These are phyloP conservation scores for Geranium incanum DNA, from an alignment of 441 rosid genomes.

Conservation along the genomic window DNA sequence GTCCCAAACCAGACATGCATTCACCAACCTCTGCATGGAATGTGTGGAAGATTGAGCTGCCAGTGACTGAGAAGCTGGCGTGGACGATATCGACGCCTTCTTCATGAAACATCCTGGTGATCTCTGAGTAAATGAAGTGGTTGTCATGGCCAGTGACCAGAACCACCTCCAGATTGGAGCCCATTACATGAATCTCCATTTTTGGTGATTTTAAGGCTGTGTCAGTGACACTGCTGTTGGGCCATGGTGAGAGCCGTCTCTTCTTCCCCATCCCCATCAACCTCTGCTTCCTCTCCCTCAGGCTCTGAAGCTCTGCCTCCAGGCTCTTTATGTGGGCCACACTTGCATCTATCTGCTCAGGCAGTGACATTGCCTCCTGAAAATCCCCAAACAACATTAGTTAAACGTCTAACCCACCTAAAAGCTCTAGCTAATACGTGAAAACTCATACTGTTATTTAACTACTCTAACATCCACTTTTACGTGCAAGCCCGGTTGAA, in stretches of 20 bases:
- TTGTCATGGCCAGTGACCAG: not conserved
- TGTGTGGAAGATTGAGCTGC: constrained; percentile 6
- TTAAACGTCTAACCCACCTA: not conserved
- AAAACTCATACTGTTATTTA: too few relatives aligned
- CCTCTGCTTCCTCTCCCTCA: constrained; percentile 12
- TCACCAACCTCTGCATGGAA: constrained; percentile 15
- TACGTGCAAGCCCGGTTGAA: too few relatives aligned
- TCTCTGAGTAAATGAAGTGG: constrained; percentile 12
- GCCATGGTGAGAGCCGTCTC: not conserved
- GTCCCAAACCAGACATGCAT: constrained; percentile 1
- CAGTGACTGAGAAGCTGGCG: constrained; percentile 16
- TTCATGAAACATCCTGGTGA: constrained; percentile 14
- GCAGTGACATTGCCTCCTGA: constrained; percentile 7
- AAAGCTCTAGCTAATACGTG: too few relatives aligned
- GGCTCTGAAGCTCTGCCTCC: constrained; percentile 12
- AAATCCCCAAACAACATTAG: not conserved
- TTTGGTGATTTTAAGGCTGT: not conserved
- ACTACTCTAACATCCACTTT: too few relatives aligned
- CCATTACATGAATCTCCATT: not conserved
- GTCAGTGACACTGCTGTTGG: not conserved
- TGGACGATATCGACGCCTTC: constrained; percentile 18
- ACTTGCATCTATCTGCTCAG: constrained; percentile 9
- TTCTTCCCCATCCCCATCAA: constrained; percentile 1
- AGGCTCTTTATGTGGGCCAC: constrained; percentile 10
- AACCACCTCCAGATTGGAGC: constrained; percentile 14